These are phyloP conservation scores for Gynostemma pentaphyllum DNA, from an alignment of 306 rosid genomes.

Conservation along the genomic window DNA sequence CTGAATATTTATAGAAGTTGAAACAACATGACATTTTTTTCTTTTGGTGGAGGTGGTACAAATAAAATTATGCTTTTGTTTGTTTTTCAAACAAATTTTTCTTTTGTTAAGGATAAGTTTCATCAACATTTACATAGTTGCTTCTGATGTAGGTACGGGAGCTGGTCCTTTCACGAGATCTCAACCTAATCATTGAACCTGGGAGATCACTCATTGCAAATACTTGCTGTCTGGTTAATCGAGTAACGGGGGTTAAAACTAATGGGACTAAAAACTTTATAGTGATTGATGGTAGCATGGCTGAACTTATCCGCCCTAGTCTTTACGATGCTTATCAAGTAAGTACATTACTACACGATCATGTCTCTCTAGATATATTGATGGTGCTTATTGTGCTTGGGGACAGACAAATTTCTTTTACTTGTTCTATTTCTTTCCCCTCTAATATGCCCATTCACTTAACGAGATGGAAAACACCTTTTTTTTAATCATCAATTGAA, in stretches of 20 bases:
- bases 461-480: not conserved
- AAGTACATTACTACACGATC: conserved; percentile 12
- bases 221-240: conserved; percentile 82
- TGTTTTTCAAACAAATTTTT: too few relatives aligned
- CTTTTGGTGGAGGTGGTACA: not conserved
- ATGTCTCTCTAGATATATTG: not conserved
- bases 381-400: not conserved
- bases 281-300: conserved; percentile 96
- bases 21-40: not conserved
- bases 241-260: conserved; percentile 91
- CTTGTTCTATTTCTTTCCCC: not conserved
- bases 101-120: not conserved
- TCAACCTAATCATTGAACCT: conserved; percentile 91
- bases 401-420: not conserved
- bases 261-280: conserved; percentile 87
- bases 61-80: not conserved
- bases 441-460: too few relatives aligned
- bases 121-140: not conserved
- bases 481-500: not conserved
- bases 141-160: conserved; percentile 53
- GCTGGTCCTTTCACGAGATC: conserved; percentile 65
- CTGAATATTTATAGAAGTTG: not conserved
- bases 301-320: conserved; percentile 97
- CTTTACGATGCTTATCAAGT: conserved; percentile 95
- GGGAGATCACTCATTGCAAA: conserved; percentile 96